A percentile compares a stretch with the other conserved stretches of the same genome.
Conservation (phyloP, 108 stramenopile genomes). For the Chaetoceros tenuissimus region DNA sequence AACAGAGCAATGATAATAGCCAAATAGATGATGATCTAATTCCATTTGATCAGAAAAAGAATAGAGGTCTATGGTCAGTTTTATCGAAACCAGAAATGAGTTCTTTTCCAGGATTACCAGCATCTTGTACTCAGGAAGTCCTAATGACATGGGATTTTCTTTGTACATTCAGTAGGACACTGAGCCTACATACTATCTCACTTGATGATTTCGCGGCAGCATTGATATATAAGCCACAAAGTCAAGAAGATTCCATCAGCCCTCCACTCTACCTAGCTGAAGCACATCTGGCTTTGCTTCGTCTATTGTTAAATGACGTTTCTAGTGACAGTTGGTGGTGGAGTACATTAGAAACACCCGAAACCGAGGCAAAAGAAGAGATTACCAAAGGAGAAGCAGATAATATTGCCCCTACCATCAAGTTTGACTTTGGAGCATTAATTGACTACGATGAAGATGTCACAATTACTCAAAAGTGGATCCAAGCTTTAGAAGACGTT, state of each 20-base stretch:
- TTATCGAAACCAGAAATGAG: constrained; percentile 49
- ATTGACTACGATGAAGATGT: constrained; percentile 67
- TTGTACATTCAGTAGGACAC: constrained; percentile 61
- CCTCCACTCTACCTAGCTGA: constrained; percentile 78
- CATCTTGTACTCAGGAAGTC: constrained; percentile 68
- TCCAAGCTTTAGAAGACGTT: constrained; percentile 53
- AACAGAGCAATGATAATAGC: constrained; percentile 32
- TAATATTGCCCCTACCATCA: constrained; percentile 49
- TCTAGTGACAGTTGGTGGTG: constrained; percentile 87
- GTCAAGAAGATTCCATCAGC: constrained; percentile 7
- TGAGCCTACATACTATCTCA: constrained; percentile 59
- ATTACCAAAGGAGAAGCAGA: constrained; percentile 36
- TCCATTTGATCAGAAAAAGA: constrained; percentile 6
- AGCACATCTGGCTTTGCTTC: constrained; percentile 66
- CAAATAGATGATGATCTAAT: constrained; percentile 37
- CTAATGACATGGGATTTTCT: constrained; percentile 83
- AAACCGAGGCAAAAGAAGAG: constrained; percentile 41
- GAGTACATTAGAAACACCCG: constrained; percentile 74
- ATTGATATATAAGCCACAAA: constrained; percentile 42
- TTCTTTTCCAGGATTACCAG: constrained; percentile 58
- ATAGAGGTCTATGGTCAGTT: constrained; percentile 16
- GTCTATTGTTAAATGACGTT: constrained; percentile 52
- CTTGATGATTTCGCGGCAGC: constrained; percentile 76
- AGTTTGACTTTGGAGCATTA: constrained; percentile 71
- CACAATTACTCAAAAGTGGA: constrained; percentile 65